Evolutionary conservation across 2,329 filamentous ascomycete genomes (phyloP).

Genomic region (Stagonosporopsis vannaccii): DNA sequence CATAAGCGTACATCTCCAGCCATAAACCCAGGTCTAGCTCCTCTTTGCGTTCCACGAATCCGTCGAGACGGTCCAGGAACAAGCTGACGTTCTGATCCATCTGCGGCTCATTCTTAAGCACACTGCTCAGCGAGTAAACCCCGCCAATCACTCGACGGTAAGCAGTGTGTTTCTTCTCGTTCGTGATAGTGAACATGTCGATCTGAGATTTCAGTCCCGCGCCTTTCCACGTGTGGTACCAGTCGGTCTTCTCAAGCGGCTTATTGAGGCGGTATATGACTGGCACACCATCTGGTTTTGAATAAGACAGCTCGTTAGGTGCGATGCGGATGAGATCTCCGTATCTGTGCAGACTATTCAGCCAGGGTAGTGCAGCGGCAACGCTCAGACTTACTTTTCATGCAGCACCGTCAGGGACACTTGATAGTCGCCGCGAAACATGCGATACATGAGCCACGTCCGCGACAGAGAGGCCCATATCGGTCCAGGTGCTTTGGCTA

Average conservation of each 20-base stretch:
- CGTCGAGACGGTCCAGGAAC: conserved; percentile 31
- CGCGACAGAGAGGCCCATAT: conserved; percentile 35
- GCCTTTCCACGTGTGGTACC: conserved; percentile 33
- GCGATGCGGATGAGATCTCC: conserved; percentile 56
- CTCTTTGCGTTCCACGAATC: conserved; percentile 26
- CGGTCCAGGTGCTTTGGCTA: conserved; percentile 31
- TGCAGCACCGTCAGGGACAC: conserved; percentile 23
- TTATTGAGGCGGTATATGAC: conserved; percentile 29
- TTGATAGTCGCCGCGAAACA: conserved; percentile 32
- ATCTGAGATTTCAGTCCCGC: conserved; percentile 23
- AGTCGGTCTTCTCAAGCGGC: conserved; percentile 33
- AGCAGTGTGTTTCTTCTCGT: conserved; percentile 17
- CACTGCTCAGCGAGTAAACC: conserved; percentile 51
- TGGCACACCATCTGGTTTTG: conserved; percentile 25
- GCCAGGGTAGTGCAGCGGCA: not conserved
- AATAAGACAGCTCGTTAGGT: conserved; percentile 49
- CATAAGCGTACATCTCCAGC: conserved; percentile 38
- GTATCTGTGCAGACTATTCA: not conserved
- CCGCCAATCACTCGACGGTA: conserved; percentile 13
- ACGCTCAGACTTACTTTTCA: not conserved
- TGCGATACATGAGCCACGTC: conserved; percentile 35
- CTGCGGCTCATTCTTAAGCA: conserved; percentile 44
- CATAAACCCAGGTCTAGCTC: conserved; percentile 36
- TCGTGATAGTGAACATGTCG: conserved; percentile 24
- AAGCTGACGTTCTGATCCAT: conserved; percentile 32